phyloP scores from a whole-genome alignment of 139 green algal species.

The Closterium sp. region DNA sequence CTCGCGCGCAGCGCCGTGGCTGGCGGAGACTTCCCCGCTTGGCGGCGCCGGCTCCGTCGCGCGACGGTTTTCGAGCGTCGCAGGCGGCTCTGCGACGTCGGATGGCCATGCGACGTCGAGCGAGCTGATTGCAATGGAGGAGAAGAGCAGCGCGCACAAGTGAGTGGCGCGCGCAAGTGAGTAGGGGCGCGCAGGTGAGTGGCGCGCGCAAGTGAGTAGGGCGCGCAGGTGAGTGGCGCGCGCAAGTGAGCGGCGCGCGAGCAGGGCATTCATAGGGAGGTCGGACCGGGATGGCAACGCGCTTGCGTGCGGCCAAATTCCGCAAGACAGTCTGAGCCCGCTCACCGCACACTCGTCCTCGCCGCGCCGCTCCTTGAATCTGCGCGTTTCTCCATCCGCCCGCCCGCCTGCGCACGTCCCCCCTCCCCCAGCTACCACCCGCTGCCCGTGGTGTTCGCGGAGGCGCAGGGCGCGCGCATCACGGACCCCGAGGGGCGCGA shows the following conservation, averaged over 20 bases:
- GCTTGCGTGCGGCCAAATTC: background rate
- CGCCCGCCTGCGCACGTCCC: background rate
- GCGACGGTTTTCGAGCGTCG: background rate
- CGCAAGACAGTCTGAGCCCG: background rate
- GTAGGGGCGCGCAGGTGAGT: background rate
- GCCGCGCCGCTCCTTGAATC: background rate
- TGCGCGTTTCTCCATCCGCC: background rate
- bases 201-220: background rate
- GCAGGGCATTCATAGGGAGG: too few relatives aligned
- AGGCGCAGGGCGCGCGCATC: slow-evolving; percentile 47
- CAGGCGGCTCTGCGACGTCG: background rate
- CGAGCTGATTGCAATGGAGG: slow-evolving; percentile 53
- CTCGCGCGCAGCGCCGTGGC: background rate
- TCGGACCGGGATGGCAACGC: background rate
- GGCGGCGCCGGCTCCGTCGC: background rate
- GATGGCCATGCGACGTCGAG: background rate
- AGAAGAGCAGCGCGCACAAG: slow-evolving; percentile 54
- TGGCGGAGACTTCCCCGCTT: background rate
- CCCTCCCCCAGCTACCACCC: slow-evolving; percentile 51
- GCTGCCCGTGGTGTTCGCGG: slow-evolving; percentile 52
- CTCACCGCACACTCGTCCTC: background rate
- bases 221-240: too few relatives aligned
- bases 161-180: background rate
- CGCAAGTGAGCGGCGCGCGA: too few relatives aligned
- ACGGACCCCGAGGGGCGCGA: slow-evolving; percentile 51